Evolutionary conservation across 768 basidiomycete species (phyloP).

Genomic region (Boletus tomentosulus): DNA sequence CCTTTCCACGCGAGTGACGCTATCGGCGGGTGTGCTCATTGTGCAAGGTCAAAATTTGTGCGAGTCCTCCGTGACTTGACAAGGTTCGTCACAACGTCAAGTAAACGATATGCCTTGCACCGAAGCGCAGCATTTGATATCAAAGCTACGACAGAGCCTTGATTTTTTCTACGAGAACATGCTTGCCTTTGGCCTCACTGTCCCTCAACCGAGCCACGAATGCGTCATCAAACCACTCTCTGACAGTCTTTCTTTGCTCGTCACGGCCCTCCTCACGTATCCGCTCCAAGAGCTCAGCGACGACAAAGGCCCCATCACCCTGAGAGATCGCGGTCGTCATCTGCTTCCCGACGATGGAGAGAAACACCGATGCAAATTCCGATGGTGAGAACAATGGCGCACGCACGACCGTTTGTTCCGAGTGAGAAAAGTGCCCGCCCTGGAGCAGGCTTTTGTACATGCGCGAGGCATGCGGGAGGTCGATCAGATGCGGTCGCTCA

Average conservation of each 20-base stretch:
- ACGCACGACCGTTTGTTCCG: constrained; percentile 49
- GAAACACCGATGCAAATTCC: constrained; percentile 57
- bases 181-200: constrained; percentile 65
- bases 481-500: constrained; percentile 59
- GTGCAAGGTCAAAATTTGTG: too few species aligned
- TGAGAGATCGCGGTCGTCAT: constrained; percentile 51
- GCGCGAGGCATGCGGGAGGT: constrained; percentile 77
- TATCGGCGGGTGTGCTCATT: too few species aligned
- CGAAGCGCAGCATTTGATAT: neutral
- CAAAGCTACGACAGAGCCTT: constrained; percentile 27
- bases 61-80: too few species aligned
- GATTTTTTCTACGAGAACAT: constrained; percentile 61
- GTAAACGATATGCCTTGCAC: too few species aligned
- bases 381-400: constrained; percentile 52
- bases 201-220: constrained; percentile 46
- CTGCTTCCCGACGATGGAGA: constrained; percentile 50
- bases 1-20: too few species aligned
- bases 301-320: constrained; percentile 67
- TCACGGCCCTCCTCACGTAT: constrained; percentile 40
- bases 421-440: constrained; percentile 81
- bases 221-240: constrained; percentile 53
- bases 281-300: constrained; percentile 68
- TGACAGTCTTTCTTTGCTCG: constrained; percentile 43
- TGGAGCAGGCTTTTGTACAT: constrained; percentile 87
- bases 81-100: too few species aligned